Evolutionary conservation across 495 filamentous ascomycete species (phyloP).

Genomic region (Trypethelium eluteriae): DNA sequence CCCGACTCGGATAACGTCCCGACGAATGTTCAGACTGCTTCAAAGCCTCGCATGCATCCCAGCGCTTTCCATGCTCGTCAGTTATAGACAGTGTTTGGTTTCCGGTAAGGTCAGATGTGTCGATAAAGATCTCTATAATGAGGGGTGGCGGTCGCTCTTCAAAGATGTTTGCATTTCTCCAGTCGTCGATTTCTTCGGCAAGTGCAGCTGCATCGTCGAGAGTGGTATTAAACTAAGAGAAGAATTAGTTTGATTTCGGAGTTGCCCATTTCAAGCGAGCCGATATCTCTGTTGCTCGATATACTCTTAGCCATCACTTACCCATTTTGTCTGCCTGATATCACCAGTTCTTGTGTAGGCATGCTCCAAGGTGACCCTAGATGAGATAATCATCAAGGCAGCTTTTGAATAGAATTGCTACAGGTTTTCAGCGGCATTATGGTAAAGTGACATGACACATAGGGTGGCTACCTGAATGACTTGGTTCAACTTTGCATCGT

Average conservation of each 20-base stretch:
- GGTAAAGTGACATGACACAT: neutral
- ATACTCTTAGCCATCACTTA: constrained; percentile 43
- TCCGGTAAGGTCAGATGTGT: constrained; percentile 67
- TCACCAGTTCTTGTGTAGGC: constrained; percentile 51
- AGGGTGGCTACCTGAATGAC: constrained; percentile 66
- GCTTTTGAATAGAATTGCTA: constrained; percentile 91
- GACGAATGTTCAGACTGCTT: constrained; percentile 48
- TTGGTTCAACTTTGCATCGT: constrained; percentile 62
- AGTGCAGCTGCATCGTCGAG: constrained; percentile 85
- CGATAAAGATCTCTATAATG: constrained; percentile 83
- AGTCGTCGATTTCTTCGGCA: constrained; percentile 67
- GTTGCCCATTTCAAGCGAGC: neutral
- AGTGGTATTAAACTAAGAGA: constrained; percentile 78
- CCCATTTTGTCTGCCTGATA: constrained; percentile 83
- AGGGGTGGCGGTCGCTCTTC: constrained; percentile 75
- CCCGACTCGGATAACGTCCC: constrained; percentile 45
- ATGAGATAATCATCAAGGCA: constrained; percentile 74
- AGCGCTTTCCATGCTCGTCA: constrained; percentile 81
- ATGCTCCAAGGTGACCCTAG: constrained; percentile 62
- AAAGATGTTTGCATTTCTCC: constrained; percentile 68
- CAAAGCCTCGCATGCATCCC: constrained; percentile 82
- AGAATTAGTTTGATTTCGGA: constrained; percentile 21
- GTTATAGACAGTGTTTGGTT: constrained; percentile 81
- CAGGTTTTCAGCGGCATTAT: constrained; percentile 19
- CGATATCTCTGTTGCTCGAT: constrained; percentile 9